Conservation (phyloP, 202 grass and related monocot species). For the Setaria italica region DNA sequence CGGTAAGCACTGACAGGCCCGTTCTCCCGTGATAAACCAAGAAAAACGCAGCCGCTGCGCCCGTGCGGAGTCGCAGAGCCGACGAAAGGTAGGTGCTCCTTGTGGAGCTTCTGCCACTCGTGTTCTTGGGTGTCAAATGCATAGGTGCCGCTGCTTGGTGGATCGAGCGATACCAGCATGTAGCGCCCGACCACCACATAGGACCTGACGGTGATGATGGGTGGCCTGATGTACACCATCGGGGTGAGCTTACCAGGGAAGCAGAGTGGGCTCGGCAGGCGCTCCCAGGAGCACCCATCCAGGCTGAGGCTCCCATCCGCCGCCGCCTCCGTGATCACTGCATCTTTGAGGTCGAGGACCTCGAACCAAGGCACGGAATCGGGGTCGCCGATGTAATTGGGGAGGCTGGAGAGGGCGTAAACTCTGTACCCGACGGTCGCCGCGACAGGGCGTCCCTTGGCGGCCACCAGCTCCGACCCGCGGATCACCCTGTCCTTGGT, state of each 20-base stretch:
- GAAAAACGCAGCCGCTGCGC: too few species aligned
- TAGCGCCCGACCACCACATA: not conserved
- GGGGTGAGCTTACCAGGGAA: conserved; percentile 8
- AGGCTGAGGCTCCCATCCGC: conserved; percentile 5
- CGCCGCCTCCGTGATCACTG: not conserved
- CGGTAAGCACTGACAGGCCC: too few species aligned
- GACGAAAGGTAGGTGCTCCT: too few species aligned
- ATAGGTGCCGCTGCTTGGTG: too few species aligned
- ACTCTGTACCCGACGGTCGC: not conserved
- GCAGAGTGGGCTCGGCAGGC: not conserved
- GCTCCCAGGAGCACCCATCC: not conserved
- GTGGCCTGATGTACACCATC: not conserved
- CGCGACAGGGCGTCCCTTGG: not conserved
- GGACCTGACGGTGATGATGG: not conserved
- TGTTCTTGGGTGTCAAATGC: too few species aligned
- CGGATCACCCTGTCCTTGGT: not conserved
- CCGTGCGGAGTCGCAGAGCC: too few species aligned
- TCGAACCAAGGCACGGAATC: conserved; percentile 26
- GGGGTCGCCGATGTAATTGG: not conserved
- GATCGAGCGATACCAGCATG: too few species aligned
- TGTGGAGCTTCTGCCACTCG: too few species aligned
- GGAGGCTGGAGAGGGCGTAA: not conserved
- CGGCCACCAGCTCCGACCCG: not conserved
- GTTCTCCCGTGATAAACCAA: too few species aligned
- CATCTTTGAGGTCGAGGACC: conserved; percentile 17